Evolutionary conservation across 192 early-diverging fungal species (phyloP).

Genomic region (Chytriomyces hyalinus): DNA sequence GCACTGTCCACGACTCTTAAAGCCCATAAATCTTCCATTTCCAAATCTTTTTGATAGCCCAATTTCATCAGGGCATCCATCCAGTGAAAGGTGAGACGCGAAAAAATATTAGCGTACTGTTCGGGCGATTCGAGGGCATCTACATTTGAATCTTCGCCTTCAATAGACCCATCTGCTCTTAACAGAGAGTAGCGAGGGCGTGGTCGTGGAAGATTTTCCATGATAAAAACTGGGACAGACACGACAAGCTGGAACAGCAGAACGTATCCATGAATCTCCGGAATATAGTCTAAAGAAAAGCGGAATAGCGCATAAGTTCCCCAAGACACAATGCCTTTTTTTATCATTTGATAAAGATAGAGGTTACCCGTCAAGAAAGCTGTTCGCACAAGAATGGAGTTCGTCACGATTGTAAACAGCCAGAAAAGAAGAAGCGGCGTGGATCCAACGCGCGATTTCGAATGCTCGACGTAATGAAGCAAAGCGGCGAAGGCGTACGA

Average conservation of each 20-base stretch:
- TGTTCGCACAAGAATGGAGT: slow-evolving; percentile 50
- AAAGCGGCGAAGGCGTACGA: slow-evolving; percentile 44
- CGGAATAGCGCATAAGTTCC: slow-evolving; percentile 27
- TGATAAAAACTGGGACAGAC: slow-evolving; percentile 39
- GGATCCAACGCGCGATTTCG: slow-evolving; percentile 48
- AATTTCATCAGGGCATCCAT: slow-evolving; percentile 84
- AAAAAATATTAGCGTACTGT: slow-evolving; percentile 82
- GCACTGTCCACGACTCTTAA: slow-evolving; percentile 67
- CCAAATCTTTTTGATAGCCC: slow-evolving; percentile 76
- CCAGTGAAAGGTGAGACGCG: slow-evolving; percentile 85
- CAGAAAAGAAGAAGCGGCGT: slow-evolving; percentile 64
- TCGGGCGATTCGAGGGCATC: slow-evolving; percentile 64
- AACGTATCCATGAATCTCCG: neutral
- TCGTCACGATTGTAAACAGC: slow-evolving; percentile 41
- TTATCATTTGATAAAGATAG: neutral
- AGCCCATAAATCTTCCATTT: slow-evolving; percentile 75
- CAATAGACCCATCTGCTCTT: neutral
- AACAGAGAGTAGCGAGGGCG: neutral
- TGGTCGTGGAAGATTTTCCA: slow-evolving; percentile 54
- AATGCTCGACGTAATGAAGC: slow-evolving; percentile 57
- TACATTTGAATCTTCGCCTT: slow-evolving; percentile 22
- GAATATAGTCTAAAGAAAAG: neutral
- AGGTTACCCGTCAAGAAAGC: slow-evolving; percentile 38
- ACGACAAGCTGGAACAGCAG: slow-evolving; percentile 25
- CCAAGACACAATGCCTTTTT: neutral